Evolutionary conservation across 768 basidiomycete species (phyloP), one percentile per base, ranked within the genome.

Genomic region (Mycena olivaceomarginata): DNA sequence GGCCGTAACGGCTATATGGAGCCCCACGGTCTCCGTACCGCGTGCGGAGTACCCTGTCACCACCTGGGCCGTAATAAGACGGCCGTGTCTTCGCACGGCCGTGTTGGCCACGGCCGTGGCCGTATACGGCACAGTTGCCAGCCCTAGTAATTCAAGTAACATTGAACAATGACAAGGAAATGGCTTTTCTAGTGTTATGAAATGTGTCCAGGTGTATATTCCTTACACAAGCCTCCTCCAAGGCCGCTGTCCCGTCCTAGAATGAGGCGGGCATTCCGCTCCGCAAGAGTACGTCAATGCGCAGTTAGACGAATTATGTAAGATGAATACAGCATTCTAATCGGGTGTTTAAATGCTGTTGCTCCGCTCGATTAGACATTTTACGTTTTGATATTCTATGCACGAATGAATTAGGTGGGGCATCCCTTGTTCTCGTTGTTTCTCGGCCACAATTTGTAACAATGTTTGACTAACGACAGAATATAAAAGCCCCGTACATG

Each of bases 401-500:
- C 60, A 62, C 60, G 60, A 62, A 25, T 62, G 39, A 40, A 62
- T 62, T 62, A 20, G 53, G 20, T 16, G 60, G 39, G 16, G 37
- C 5, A 37, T 31, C 7, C 31, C 18, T 67, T 48, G 16, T 67
- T 67, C 31, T 51, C 16, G 15, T 16, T 16, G 48, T 51, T 51
- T 4, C 48, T 67, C 46, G 46, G 16, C 22, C 31, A 37, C 46
- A 67, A 51, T 51, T 37, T 46, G 40, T 64, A 13, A 37, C 60
- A 62, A 62, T 11, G 37, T 62, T 62, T 18, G 60, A 62, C 60
- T 45, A 64, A 67, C 46, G 25, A 67, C 45, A 67, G 31, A 41
- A 39, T 67, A 67, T 67, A 67, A 67, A 67, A 67, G 45, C 41
- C 65, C 20, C 31, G 46, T 67, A 51, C 46, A 67, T 46, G 25